phyloP scores from a whole-genome alignment of 1,284 basidiomycete species.

The Taiwanofungus camphoratus region DNA sequence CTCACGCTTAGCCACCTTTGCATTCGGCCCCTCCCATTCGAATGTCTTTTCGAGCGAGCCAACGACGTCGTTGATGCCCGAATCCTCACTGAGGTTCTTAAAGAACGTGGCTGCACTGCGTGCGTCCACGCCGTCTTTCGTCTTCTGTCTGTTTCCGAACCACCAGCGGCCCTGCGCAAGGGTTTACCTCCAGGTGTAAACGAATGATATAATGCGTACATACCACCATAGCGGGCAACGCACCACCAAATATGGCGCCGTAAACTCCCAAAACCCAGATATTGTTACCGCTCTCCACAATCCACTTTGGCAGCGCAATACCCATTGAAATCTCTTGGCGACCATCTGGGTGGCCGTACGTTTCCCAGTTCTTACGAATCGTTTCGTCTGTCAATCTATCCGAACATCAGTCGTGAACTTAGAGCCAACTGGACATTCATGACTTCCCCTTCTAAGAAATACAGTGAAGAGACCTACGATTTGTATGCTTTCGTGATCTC shows the following conservation, averaged over 20 bases:
- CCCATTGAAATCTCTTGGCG: slow-evolving; percentile 94
- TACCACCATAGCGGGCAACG: slow-evolving; percentile 82
- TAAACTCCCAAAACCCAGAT: slow-evolving; percentile 89
- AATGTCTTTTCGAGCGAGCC: slow-evolving; percentile 71
- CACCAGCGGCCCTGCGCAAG: slow-evolving; percentile 81
- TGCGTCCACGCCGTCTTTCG: slow-evolving; percentile 89
- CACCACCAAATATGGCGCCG: slow-evolving; percentile 81
- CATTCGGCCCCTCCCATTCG: slow-evolving; percentile 44
- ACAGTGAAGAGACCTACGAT: slow-evolving; percentile 53
- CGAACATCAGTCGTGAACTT: not conserved
- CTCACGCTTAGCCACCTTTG: slow-evolving; percentile 23
- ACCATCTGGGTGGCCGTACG: slow-evolving; percentile 96
- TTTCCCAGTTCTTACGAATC: slow-evolving; percentile 87
- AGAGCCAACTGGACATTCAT: not conserved
- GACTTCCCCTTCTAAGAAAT: not conserved
- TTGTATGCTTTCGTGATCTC: slow-evolving; percentile 99
- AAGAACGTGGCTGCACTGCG: slow-evolving; percentile 88
- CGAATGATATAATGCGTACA: slow-evolving; percentile 25
- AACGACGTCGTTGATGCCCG: slow-evolving; percentile 71
- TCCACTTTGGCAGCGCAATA: slow-evolving; percentile 93
- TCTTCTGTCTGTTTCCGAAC: slow-evolving; percentile 89
- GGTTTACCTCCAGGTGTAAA: not conserved
- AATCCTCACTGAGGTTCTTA: slow-evolving; percentile 80
- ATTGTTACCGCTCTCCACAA: slow-evolving; percentile 90
- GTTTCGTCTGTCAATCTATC: slow-evolving; percentile 86